Evolutionary conservation across 306 rosid genomes (phyloP).

Genomic region (Lotus japonicus): DNA sequence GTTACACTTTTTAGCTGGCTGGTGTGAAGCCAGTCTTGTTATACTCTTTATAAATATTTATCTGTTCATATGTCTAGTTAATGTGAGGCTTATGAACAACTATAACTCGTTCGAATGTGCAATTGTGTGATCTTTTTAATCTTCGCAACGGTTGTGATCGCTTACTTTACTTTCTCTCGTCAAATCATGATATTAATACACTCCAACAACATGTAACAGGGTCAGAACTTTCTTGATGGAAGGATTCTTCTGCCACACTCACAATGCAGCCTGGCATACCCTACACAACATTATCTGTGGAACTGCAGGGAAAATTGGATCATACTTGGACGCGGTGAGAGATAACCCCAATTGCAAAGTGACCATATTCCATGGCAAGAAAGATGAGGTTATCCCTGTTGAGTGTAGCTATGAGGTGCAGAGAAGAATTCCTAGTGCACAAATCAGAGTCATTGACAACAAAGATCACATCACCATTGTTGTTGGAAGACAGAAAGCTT

Average conservation of each 20-base stretch:
- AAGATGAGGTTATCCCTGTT: constrained; percentile 73
- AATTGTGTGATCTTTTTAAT: too few relatives aligned
- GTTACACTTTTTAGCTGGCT: constrained; percentile 9
- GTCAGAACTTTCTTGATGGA: constrained; percentile 65
- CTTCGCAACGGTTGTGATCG: too few relatives aligned
- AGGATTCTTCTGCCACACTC: constrained; percentile 96
- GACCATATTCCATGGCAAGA: constrained; percentile 63
- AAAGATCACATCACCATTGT: constrained; percentile 90
- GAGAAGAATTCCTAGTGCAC: constrained; percentile 56
- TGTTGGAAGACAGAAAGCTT: constrained; percentile 68
- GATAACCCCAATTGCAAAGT: constrained; percentile 54
- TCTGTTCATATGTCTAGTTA: too few relatives aligned
- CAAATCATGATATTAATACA: not conserved
- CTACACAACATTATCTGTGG: constrained; percentile 91
- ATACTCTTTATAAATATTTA: too few relatives aligned
- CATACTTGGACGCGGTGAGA: constrained; percentile 44
- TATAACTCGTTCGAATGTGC: too few relatives aligned
- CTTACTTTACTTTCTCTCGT: too few relatives aligned
- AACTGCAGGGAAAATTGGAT: constrained; percentile 57
- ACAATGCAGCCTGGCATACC: constrained; percentile 98
- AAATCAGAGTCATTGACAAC: constrained; percentile 52
- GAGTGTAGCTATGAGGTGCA: constrained; percentile 70
- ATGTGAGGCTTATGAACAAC: too few relatives aligned
- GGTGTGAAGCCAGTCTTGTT: too few relatives aligned
- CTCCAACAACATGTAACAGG: constrained; percentile 28